Base-by-base conservation (phyloP, 768 basidiomycete genomes). In the Naganishia onofrii region DNA sequence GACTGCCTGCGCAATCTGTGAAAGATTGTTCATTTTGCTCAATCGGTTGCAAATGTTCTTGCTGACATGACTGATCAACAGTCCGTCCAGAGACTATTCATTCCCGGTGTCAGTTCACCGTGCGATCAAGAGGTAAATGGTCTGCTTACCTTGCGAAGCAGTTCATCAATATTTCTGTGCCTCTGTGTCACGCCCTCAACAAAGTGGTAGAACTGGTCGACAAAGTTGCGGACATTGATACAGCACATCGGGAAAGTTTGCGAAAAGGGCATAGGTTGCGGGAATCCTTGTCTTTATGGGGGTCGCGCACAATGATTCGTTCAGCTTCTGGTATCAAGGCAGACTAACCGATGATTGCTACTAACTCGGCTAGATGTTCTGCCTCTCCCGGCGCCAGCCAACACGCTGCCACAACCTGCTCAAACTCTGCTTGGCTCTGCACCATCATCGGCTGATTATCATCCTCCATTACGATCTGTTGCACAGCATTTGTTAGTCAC, bases 181-280 rank as follows among this genome's bases (percentile, higher is more conserved):
- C 92, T 90, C 77, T 94, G 91, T 1, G 90, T 88, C 6, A 96
- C 90, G 10, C 95, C 95, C 74, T 99, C 96, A 0, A 94, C 88
- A 80, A 98, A 99, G 28, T 92, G 89, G 78, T 97, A 95, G 83
- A 96, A 98, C 75, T 92, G 92, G 74, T 93, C 90, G 46, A 96
- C 90, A 76, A 95, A 97, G 52, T 84, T 84, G 29, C 92, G 88
- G 70, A 95, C 90, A 88, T 95, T 82, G 83, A 91, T 90, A 78
- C 95, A 97, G 76, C 92, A 95, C n/a, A 90, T 83, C 74, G 93
- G 91, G 81, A 97, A 98, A 0, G 91, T 90, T 78, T 91, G 89
- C 0, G 95, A 98, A 91, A 95, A 99, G 0, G 96, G 93, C 48
- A 99, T 84, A 31, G 84, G 84, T 68, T 89, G 83, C 5, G 93